These are phyloP conservation scores for Xylariaceae sp. DNA, from an alignment of 2,329 filamentous ascomycete species.

Conservation along the genomic window DNA sequence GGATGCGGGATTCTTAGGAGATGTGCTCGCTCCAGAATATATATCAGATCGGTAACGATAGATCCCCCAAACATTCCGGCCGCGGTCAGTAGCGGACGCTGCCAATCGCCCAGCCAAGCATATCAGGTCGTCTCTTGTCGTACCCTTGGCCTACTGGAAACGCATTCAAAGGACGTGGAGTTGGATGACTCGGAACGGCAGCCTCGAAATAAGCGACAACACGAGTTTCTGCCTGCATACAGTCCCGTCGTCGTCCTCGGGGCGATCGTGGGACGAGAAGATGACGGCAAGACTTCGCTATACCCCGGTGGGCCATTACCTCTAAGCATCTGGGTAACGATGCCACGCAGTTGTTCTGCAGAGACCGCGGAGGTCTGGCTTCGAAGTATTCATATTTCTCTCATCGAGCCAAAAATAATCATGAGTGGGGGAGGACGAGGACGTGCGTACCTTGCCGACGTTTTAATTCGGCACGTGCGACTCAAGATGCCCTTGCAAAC, in stretches of 20 bases:
- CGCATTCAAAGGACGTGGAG: too few species aligned
- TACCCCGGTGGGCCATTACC: neutral
- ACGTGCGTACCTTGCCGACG: too few species aligned
- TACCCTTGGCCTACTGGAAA: neutral
- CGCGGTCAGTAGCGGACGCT: neutral
- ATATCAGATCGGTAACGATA: neutral
- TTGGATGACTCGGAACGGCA: too few species aligned
- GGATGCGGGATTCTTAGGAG: neutral
- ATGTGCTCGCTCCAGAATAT: neutral
- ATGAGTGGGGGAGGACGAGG: too few species aligned
- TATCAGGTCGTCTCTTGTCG: neutral
- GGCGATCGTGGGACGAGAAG: neutral
- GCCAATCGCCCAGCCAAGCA: neutral
- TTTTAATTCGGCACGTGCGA: too few species aligned
- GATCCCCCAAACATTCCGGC: neutral
- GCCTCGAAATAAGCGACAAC: neutral
- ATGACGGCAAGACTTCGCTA: too few species aligned
- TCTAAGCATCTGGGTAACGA: neutral
- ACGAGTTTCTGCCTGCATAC: neutral
- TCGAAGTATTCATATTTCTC: neutral
- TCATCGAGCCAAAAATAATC: too few species aligned
- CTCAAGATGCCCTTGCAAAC: too few species aligned
- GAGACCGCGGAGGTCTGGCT: neutral
- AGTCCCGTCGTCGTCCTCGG: constrained; percentile 1
- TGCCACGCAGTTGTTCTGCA: neutral